phyloP scores from a whole-genome alignment of 805 yeast genomes.

The Myxozyma sirexii region DNA sequence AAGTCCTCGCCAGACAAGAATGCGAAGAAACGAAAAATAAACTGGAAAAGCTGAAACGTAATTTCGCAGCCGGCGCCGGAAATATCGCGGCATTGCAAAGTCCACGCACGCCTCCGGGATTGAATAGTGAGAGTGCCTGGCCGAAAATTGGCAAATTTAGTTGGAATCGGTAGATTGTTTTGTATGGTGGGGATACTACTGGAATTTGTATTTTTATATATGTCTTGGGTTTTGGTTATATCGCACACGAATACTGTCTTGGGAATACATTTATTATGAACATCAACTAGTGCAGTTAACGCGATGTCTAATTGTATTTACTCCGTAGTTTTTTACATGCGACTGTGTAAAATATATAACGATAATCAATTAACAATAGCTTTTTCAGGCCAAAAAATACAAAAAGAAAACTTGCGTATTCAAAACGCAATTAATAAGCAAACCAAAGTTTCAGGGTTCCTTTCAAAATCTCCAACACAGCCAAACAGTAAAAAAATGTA shows the following conservation, averaged over 20 bases:
- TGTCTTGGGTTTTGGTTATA: not conserved
- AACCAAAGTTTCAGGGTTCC: no score
- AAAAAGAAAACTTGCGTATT: no score
- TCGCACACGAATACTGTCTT: not conserved
- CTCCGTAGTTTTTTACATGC: no score
- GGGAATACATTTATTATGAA: not conserved
- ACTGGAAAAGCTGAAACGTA: slow-evolving; percentile 26
- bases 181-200: no score
- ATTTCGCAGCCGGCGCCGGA: not conserved
- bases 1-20: slow-evolving; percentile 40
- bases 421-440: no score
- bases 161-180: slow-evolving; percentile 23
- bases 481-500: no score
- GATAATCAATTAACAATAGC: not conserved
- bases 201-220: not conserved
- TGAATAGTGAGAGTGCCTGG: slow-evolving; percentile 17
- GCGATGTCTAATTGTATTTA: no score
- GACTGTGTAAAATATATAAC: no score
- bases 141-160: slow-evolving; percentile 28
- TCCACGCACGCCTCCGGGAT: not conserved
- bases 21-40: slow-evolving; percentile 38
- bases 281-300: no score
- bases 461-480: no score
- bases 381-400: not conserved
- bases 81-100: not conserved